These are phyloP conservation scores for Sugiyamaella valdiviana DNA, from an alignment of 805 yeast genomes.

Conservation along the genomic window DNA sequence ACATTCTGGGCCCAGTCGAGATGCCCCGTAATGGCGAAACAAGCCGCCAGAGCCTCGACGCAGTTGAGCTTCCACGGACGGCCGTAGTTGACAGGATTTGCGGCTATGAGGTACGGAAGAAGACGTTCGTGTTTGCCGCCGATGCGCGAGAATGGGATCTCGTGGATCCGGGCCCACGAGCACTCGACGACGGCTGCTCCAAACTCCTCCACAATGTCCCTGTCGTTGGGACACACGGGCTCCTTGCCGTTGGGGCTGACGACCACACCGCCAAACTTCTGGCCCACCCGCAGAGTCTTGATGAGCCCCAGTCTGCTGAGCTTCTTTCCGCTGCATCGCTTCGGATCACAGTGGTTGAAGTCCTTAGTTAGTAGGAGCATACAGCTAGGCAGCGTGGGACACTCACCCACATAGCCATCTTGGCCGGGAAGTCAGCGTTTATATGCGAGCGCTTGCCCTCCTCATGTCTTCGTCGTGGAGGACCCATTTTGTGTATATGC, in stretches of 20 bases:
- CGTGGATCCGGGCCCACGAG: slow-evolving; percentile 97
- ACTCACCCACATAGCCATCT: slow-evolving; percentile 79
- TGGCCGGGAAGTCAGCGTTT: slow-evolving; percentile 57
- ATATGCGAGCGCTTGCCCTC: slow-evolving; percentile 1
- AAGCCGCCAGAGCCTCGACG: slow-evolving; percentile 96
- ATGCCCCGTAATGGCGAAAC: slow-evolving; percentile 90
- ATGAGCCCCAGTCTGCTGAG: slow-evolving; percentile 83
- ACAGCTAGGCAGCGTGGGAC: neutral
- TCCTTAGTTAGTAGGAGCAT: slow-evolving; percentile 42
- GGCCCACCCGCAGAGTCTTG: slow-evolving; percentile 76
- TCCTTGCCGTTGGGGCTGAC: slow-evolving; percentile 89
- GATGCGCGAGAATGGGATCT: slow-evolving; percentile 86
- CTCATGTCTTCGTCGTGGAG: slow-evolving; percentile 11
- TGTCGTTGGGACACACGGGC: slow-evolving; percentile 86
- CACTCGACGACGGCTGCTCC: slow-evolving; percentile 99
- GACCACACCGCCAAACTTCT: slow-evolving; percentile 82
- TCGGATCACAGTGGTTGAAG: slow-evolving; percentile 97
- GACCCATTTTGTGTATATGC: too few relatives aligned
- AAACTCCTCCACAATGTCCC: slow-evolving; percentile 60
- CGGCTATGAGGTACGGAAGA: slow-evolving; percentile 88
- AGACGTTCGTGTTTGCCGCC: slow-evolving; percentile 87
- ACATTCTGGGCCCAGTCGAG: slow-evolving; percentile 80
- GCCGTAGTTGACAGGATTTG: slow-evolving; percentile 96
- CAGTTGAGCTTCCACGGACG: slow-evolving; percentile 93
- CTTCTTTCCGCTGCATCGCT: slow-evolving; percentile 93